These are phyloP conservation scores for Aureobasidium vineae DNA, from an alignment of 2,329 filamentous ascomycete species.

Conservation along the genomic window DNA sequence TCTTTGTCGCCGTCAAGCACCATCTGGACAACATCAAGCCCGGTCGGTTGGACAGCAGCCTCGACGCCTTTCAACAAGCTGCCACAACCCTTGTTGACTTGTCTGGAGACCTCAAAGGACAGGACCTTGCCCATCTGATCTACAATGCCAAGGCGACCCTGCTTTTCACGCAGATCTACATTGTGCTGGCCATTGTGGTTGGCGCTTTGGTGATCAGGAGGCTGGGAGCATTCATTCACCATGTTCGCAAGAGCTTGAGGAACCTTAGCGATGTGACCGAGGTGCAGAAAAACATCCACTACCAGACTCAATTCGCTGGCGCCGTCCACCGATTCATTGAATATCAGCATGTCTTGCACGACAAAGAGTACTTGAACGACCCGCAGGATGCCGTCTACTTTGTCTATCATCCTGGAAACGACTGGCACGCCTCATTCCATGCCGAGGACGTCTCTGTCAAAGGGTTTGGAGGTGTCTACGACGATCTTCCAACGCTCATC, in stretches of 20 bases:
- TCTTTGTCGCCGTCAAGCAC: slow-evolving; percentile 17
- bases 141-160: slow-evolving; percentile 21
- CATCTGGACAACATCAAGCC: slow-evolving; percentile 14
- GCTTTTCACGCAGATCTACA: slow-evolving; percentile 13
- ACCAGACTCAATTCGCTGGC: slow-evolving; percentile 18
- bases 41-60: slow-evolving; percentile 2
- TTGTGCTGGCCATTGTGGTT: slow-evolving; percentile 15
- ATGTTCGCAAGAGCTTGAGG: slow-evolving; percentile 6
- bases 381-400: slow-evolving; percentile 10
- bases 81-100: slow-evolving; percentile 15
- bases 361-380: neutral
- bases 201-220: slow-evolving; percentile 19
- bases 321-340: slow-evolving; percentile 1
- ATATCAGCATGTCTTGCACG: slow-evolving; percentile 15
- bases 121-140: slow-evolving; percentile 17
- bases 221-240: slow-evolving; percentile 11
- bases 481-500: neutral
- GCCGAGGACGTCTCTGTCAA: neutral
- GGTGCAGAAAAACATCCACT: slow-evolving; percentile 7
- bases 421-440: slow-evolving; percentile 16
- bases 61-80: slow-evolving; percentile 13
- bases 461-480: slow-evolving; percentile 4
- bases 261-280: slow-evolving; percentile 16
- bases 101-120: slow-evolving; percentile 8
- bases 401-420: slow-evolving; percentile 20